Conservation (phyloP, 75 land plant genomes). For the Larix kaempferi region DNA sequence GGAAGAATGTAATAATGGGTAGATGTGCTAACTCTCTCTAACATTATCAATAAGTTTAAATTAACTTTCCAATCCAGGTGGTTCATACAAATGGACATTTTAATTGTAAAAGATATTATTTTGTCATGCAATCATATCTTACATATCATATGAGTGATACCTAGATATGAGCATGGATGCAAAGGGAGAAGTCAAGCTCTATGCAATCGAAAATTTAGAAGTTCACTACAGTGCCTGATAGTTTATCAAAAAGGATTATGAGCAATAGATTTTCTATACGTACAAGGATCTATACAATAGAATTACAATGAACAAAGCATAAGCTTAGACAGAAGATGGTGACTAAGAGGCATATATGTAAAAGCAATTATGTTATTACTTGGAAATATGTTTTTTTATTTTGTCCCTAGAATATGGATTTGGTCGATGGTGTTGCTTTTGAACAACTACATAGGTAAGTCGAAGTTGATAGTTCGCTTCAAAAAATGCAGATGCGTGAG, state of each 20-base stretch:
- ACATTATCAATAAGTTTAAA: not conserved
- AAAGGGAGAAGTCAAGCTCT: conserved; percentile 92
- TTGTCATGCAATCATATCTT: too few species aligned
- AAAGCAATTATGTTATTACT: conserved; percentile 46
- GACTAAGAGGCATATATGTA: too few species aligned
- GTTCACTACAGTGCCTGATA: conserved; percentile 95
- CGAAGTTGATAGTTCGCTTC: conserved; percentile 97
- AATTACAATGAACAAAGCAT: not conserved
- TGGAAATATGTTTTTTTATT: conserved; percentile 88
- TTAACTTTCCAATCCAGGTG: not conserved
- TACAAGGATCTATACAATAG: not conserved
- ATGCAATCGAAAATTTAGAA: conserved; percentile 95
- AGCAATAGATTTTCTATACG: not conserved
- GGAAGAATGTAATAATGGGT: conserved; percentile 95
- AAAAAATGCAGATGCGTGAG: conserved; percentile 91
- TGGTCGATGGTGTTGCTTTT: conserved; percentile 89
- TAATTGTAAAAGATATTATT: not conserved
- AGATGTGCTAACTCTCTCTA: conserved; percentile 89
- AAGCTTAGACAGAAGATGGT: not conserved
- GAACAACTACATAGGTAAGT: conserved; percentile 99
- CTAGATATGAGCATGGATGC: conserved; percentile 98
- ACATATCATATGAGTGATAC: conserved; percentile 21
- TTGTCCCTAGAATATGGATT: conserved; percentile 68
- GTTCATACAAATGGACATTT: not conserved
- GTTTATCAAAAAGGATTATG: not conserved